A percentile compares a stretch with the other conserved stretches of the same genome.
Evolutionary conservation across 805 yeast genomes (phyloP).

Genomic region (Clavispora fructus): DNA sequence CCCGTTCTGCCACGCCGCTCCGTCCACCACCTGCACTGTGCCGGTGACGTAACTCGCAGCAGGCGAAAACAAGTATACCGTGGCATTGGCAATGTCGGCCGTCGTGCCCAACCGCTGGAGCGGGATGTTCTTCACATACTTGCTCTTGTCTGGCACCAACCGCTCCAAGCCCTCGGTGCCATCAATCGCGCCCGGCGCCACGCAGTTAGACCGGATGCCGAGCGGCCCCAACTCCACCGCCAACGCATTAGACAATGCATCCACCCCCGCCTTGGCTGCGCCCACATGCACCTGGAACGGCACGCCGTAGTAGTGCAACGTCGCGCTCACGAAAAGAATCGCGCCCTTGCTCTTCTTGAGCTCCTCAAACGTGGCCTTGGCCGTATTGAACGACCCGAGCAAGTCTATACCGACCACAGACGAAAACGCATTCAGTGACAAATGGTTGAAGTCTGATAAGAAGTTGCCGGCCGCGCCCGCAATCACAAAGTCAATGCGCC

Average conservation of each 20-base stretch:
- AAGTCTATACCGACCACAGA: constrained; percentile 36
- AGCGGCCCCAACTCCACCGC: constrained; percentile 28
- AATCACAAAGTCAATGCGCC: constrained; percentile 39
- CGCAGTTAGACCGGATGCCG: constrained; percentile 23
- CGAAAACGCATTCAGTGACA: constrained; percentile 38
- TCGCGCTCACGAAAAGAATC: constrained; percentile 35
- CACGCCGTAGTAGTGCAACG: constrained; percentile 40
- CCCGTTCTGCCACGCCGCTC: constrained; percentile 25
- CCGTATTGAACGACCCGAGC: constrained; percentile 39
- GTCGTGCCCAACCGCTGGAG: constrained; percentile 23
- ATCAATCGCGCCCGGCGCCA: constrained; percentile 25
- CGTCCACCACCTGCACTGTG: constrained; percentile 24
- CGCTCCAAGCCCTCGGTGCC: constrained; percentile 25
- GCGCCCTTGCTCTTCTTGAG: constrained; percentile 35
- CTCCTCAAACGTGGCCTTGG: constrained; percentile 34
- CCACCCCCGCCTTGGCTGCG: constrained; percentile 29
- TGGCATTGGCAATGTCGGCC: constrained; percentile 25
- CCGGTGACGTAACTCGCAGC: constrained; percentile 24
- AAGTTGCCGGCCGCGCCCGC: constrained; percentile 45
- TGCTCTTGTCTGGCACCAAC: constrained; percentile 13
- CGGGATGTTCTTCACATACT: constrained; percentile 14
- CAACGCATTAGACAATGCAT: constrained; percentile 24
- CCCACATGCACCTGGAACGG: constrained; percentile 33
- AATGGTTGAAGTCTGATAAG: constrained; percentile 38
- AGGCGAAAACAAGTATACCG: constrained; percentile 23